These are phyloP conservation scores for Lachancea nothofagi DNA, from an alignment of 805 yeast genomes.

Conservation along the genomic window DNA sequence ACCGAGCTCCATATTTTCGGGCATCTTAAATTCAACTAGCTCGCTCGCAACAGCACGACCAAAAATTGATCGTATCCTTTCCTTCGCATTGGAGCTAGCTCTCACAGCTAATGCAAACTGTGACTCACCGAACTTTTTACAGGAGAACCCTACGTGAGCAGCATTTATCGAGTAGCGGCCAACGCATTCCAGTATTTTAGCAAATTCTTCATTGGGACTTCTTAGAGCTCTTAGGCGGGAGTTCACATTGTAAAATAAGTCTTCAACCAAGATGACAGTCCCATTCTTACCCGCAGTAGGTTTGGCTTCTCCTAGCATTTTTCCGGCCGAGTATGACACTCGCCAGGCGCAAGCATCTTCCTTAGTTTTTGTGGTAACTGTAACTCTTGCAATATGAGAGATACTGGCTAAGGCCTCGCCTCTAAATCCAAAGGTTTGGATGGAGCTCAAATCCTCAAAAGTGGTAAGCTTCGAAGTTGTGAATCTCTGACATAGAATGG, in stretches of 20 bases:
- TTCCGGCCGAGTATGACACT: constrained; percentile 64
- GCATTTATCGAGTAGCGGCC: constrained; percentile 80
- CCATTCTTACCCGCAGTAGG: constrained; percentile 87
- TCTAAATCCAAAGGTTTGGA: constrained; percentile 86
- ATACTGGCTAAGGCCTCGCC: constrained; percentile 97
- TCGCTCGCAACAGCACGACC: constrained; percentile 68
- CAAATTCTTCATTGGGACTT: constrained; percentile 66
- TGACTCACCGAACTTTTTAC: constrained; percentile 75
- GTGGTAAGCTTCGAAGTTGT: constrained; percentile 78
- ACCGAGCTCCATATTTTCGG: constrained; percentile 41
- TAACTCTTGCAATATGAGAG: constrained; percentile 78
- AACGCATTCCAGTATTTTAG: constrained; percentile 72
- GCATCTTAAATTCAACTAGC: constrained; percentile 44
- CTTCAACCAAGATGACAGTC: constrained; percentile 80
- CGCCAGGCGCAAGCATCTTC: constrained; percentile 64
- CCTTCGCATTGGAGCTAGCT: constrained; percentile 45
- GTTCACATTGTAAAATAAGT: constrained; percentile 83
- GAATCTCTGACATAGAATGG: constrained; percentile 81
- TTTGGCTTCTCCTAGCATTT: constrained; percentile 48
- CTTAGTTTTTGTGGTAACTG: constrained; percentile 68
- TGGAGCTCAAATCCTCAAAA: constrained; percentile 68
- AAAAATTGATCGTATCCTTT: constrained; percentile 66
- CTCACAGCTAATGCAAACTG: constrained; percentile 60
- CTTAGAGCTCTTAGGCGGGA: constrained; percentile 64
- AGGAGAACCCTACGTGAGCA: constrained; percentile 61